phyloP scores from a whole-genome alignment of 192 early-diverging fungal species.

The Umbelopsis sp. region DNA sequence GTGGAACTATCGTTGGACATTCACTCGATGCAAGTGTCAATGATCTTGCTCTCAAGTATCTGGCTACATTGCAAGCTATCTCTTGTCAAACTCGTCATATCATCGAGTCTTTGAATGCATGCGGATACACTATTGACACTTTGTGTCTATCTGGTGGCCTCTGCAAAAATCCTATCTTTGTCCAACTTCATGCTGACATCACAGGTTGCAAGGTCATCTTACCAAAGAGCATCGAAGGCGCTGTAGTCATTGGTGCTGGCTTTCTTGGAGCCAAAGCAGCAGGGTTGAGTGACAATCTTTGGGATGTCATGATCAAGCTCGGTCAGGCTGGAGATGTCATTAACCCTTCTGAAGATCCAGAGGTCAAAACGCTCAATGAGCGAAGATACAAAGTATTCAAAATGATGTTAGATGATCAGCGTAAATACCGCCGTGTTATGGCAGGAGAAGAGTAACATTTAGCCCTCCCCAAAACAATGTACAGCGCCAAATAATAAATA shows the following conservation, averaged over 20 bases:
- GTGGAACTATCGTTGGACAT: constrained; percentile 60
- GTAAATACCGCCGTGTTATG: constrained; percentile 57
- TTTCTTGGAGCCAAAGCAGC: constrained; percentile 63
- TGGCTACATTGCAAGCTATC: constrained; percentile 62
- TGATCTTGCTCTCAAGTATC: constrained; percentile 55
- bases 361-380: constrained; percentile 44
- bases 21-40: constrained; percentile 51
- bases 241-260: constrained; percentile 71
- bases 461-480: neutral
- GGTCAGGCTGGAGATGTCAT: constrained; percentile 47
- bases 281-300: constrained; percentile 36
- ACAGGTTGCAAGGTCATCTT: constrained; percentile 54
- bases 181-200: constrained; percentile 61
- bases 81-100: constrained; percentile 68
- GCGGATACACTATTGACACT: constrained; percentile 56
- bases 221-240: constrained; percentile 55
- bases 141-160: constrained; percentile 71
- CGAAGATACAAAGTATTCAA: constrained; percentile 56
- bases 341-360: constrained; percentile 38
- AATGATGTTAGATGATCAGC: constrained; percentile 62
- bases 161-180: constrained; percentile 61
- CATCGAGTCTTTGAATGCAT: constrained; percentile 47
- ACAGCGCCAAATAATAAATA: neutral
- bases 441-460: constrained; percentile 14
- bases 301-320: constrained; percentile 59